Evolutionary conservation across 495 filamentous ascomycete genomes (phyloP).

Genomic region (Xylaria telfairii): DNA sequence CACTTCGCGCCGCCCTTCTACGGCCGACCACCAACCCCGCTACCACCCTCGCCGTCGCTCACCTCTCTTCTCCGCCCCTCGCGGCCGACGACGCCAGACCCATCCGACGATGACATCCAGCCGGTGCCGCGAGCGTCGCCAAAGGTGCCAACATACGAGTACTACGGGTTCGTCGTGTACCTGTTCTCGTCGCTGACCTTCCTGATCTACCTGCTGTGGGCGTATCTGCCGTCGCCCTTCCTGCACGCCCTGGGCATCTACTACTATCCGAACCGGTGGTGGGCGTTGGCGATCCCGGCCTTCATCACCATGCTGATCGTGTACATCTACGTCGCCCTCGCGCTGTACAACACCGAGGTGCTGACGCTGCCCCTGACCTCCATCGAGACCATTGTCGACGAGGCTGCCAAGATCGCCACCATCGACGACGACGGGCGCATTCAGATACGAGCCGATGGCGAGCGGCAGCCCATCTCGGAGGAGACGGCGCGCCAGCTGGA

Average conservation of each 20-base stretch:
- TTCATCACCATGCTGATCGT: slow-evolving; percentile 88
- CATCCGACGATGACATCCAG: slow-evolving; percentile 82
- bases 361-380: slow-evolving; percentile 81
- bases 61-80: slow-evolving; percentile 95
- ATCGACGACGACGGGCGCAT: slow-evolving; percentile 75
- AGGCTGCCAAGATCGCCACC: slow-evolving; percentile 82
- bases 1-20: slow-evolving; percentile 89
- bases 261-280: slow-evolving; percentile 98
- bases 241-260: slow-evolving; percentile 91
- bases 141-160: slow-evolving; percentile 96
- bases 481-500: slow-evolving; percentile 59
- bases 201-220: slow-evolving; percentile 91
- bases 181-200: slow-evolving; percentile 81
- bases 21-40: slow-evolving; percentile 82
- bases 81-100: slow-evolving; percentile 88
- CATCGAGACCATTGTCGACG: slow-evolving; percentile 91
- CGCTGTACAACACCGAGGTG: slow-evolving; percentile 87
- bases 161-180: slow-evolving; percentile 98
- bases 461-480: slow-evolving; percentile 57
- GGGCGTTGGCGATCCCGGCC: slow-evolving; percentile 87
- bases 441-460: slow-evolving; percentile 47
- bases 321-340: slow-evolving; percentile 94
- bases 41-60: slow-evolving; percentile 91
- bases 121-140: slow-evolving; percentile 87
- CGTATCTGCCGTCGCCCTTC: slow-evolving; percentile 89